Conservation (phyloP, 2,329 filamentous ascomycete genomes). For the Colletotrichum karsti region DNA sequence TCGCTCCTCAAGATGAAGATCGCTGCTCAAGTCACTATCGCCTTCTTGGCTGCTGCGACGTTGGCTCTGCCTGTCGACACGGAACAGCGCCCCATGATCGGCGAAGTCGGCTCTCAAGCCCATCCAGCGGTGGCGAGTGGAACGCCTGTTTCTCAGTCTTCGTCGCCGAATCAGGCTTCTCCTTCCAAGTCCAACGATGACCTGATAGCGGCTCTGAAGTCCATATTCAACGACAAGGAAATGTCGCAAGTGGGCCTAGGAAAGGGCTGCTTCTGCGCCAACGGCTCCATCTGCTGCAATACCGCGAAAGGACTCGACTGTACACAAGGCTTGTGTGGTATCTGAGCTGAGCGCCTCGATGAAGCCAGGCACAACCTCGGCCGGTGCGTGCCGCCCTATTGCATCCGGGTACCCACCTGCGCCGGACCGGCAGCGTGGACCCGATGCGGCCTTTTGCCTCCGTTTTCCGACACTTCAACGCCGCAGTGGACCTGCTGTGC, state of each 20-base stretch:
- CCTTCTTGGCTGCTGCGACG: not conserved
- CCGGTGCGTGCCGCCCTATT: not conserved
- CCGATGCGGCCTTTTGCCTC: too few species aligned
- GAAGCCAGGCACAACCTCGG: not conserved
- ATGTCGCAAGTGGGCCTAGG: not conserved
- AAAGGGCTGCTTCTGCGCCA: slow-evolving; percentile 37
- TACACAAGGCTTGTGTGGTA: slow-evolving; percentile 38
- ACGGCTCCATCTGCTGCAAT: slow-evolving; percentile 38
- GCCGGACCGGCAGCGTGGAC: too few species aligned
- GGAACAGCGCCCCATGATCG: slow-evolving; percentile 8
- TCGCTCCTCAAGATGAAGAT: not conserved
- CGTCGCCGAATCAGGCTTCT: not conserved
- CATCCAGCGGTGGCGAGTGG: not conserved
- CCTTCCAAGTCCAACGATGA: not conserved
- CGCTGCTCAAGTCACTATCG: not conserved
- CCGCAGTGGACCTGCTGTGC: too few species aligned
- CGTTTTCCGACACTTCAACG: too few species aligned
- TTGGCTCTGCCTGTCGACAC: slow-evolving; percentile 6
- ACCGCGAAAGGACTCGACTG: slow-evolving; percentile 33
- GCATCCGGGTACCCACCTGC: not conserved
- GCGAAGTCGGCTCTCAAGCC: not conserved
- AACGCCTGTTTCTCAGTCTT: not conserved
- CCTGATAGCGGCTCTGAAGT: slow-evolving; percentile 11
- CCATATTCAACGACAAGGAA: not conserved
- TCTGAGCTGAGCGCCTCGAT: too few species aligned